Percentiles rank a stretch among this genome's conserved stretches.
Conservation (phyloP, 768 basidiomycete species). For the Lactifluus volemus region DNA sequence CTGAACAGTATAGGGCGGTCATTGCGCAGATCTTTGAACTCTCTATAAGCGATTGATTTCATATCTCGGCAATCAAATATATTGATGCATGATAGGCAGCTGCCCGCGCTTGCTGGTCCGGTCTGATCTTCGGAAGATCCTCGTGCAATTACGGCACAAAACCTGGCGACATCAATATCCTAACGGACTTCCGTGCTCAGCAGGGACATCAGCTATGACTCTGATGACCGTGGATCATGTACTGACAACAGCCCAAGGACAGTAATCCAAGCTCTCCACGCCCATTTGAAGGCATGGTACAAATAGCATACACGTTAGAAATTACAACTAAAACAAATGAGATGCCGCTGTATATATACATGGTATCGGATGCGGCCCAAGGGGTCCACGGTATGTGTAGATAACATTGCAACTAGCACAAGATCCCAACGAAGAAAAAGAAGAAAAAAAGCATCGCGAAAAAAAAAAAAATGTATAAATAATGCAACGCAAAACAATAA, state of each 20-base stretch:
- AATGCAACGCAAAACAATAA: background rate
- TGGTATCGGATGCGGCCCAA: constrained; percentile 17
- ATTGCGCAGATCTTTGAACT: no score
- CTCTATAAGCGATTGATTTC: no score
- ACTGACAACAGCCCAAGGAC: background rate
- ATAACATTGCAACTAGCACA: constrained; percentile 9
- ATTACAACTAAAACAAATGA: constrained; percentile 10
- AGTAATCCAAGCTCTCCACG: background rate
- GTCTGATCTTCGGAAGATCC: no score
- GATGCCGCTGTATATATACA: constrained; percentile 10
- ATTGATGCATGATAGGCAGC: no score
- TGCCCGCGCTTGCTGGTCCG: no score
- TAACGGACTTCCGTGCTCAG: no score
- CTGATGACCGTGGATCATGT: background rate
- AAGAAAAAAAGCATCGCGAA: background rate
- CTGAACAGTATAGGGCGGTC: no score
- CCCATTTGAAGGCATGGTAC: no score
- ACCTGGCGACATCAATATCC: no score
- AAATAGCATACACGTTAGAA: constrained; percentile 16
- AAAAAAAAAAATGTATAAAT: background rate
- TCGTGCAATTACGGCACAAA: no score
- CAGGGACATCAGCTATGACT: background rate
- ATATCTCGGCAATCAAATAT: no score
- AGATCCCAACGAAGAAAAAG: constrained; percentile 1
- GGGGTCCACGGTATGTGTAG: constrained; percentile 18